Base-by-base conservation (phyloP, 31 red algal species). In the Porphyra umbilicalis region DNA sequence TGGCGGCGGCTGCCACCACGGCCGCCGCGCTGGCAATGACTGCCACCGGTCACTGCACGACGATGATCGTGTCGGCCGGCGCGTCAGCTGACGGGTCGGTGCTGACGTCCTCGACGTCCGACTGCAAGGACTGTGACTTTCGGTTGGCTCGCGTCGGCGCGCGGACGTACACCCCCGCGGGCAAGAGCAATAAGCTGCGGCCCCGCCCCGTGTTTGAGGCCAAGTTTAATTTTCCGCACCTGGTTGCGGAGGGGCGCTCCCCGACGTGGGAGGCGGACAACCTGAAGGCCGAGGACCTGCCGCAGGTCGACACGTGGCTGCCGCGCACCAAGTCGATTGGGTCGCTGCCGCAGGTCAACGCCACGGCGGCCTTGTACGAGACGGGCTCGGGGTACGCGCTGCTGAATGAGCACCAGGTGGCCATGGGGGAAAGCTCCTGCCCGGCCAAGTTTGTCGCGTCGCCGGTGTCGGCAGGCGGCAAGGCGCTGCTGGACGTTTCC, bases 391-490 rank as follows among this genome's bases (percentile, higher is more conserved):
- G 88, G 10, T 90, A 94, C 83, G 92, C 67, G 13, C 40, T 90
- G 33, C 32, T 90, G 35, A 94, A 94, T 71, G 83, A 89, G 75
- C 85, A 87, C 32, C 83, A 84, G 18, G 83, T 94, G 14, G 84
- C 83, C 11, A 88, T 94, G 74, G 83, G 82, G 16, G 92, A 94
- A 74, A 85, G 80, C 80, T 76, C 92, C 39, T 94, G 92, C 76
- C 76, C 85, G 10, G 84, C 68, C 33, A n/a, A 9, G 34, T 94
- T 90, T 79, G 92, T 67, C 10, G 34, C 85, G 16, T 32, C 29
- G 36, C 92, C 92, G 30, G 77, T 75, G 34, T 40, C 78, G 38
- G 38, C 83, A 32, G 85, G 85, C 0, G 92, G 88, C 15, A 13
- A 86, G n/a, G 92, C 92, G 15, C 82, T 90, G 82, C 83, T 94